These are phyloP conservation scores for Lactifluus pinguis DNA, from an alignment of 768 basidiomycete species.

Conservation along the genomic window DNA sequence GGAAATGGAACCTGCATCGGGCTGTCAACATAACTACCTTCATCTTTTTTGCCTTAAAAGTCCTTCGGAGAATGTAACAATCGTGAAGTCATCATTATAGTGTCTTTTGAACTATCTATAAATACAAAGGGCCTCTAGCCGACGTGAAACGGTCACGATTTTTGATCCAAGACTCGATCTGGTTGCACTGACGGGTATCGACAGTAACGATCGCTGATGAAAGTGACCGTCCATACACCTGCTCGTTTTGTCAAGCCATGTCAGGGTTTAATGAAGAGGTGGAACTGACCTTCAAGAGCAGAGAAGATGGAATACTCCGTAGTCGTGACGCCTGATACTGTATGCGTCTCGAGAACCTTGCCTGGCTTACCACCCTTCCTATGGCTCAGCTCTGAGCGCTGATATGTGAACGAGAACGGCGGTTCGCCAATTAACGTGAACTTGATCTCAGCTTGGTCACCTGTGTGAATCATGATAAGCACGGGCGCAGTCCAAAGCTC, in stretches of 20 bases:
- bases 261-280: background rate
- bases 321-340: conserved; percentile 67
- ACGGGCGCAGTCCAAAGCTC: background rate
- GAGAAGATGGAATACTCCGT: conserved; percentile 87
- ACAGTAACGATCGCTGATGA: conserved; percentile 84
- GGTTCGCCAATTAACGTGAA: conserved; percentile 88
- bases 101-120: conserved; percentile 8
- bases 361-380: conserved; percentile 63
- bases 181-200: conserved; percentile 73
- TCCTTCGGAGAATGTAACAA: background rate
- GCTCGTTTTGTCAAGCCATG: conserved; percentile 2
- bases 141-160: conserved; percentile 18
- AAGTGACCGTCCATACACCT: conserved; percentile 92
- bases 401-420: conserved; percentile 95
- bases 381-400: conserved; percentile 61
- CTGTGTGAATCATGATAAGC: conserved; percentile 29
- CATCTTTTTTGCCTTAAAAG: background rate
- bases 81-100: conserved; percentile 12
- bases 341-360: conserved; percentile 86
- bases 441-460: conserved; percentile 88
- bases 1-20: background rate
- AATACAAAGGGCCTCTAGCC: conserved; percentile 10
- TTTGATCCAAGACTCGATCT: conserved; percentile 34
- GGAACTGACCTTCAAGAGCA: conserved; percentile 68
- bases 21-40: background rate